Evolutionary conservation across 2,329 filamentous ascomycete species (phyloP).

Genomic region (Dactylellina drechsleri): DNA sequence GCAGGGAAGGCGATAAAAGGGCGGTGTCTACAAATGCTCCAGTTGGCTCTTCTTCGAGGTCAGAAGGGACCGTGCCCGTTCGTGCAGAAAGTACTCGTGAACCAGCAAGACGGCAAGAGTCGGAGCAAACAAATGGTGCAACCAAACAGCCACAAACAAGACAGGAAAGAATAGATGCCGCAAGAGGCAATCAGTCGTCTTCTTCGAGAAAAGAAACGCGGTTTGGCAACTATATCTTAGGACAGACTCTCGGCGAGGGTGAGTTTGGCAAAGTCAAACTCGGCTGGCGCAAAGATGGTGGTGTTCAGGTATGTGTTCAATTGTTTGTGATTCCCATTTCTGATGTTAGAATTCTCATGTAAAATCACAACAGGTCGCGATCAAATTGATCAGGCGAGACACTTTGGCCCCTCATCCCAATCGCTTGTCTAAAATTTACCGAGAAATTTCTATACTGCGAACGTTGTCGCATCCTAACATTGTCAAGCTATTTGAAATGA

Average conservation of each 20-base stretch:
- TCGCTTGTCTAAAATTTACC: slow-evolving; percentile 93
- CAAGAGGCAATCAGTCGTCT: slow-evolving; percentile 27
- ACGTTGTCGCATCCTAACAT: slow-evolving; percentile 95
- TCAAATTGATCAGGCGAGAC: slow-evolving; percentile 96
- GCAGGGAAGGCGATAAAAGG: slow-evolving; percentile 47
- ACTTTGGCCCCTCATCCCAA: slow-evolving; percentile 87
- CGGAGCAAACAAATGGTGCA: slow-evolving; percentile 28
- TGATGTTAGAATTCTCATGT: slow-evolving; percentile 42
- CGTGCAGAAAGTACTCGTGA: slow-evolving; percentile 52
- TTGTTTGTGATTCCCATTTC: slow-evolving; percentile 62
- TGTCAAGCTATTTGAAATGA: slow-evolving; percentile 96
- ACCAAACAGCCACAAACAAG: slow-evolving; percentile 33
- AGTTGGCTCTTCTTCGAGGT: slow-evolving; percentile 35
- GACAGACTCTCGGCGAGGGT: slow-evolving; percentile 94
- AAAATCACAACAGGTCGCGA: slow-evolving; percentile 77
- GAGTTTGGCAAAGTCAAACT: slow-evolving; percentile 99
- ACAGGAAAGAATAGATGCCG: slow-evolving; percentile 50
- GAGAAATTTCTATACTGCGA: slow-evolving; percentile 90
- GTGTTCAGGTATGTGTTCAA: slow-evolving; percentile 82
- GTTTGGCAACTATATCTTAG: slow-evolving; percentile 94
- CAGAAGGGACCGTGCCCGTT: slow-evolving; percentile 44
- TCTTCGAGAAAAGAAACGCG: slow-evolving; percentile 74
- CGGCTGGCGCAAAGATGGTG: slow-evolving; percentile 96
- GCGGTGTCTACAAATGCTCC: slow-evolving; percentile 43
- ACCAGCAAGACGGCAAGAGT: slow-evolving; percentile 42